Percentiles rank a stretch among this genome's conserved stretches.
Conservation (phyloP, 2,329 filamentous ascomycete genomes). For the Fusarium denticulatum region DNA sequence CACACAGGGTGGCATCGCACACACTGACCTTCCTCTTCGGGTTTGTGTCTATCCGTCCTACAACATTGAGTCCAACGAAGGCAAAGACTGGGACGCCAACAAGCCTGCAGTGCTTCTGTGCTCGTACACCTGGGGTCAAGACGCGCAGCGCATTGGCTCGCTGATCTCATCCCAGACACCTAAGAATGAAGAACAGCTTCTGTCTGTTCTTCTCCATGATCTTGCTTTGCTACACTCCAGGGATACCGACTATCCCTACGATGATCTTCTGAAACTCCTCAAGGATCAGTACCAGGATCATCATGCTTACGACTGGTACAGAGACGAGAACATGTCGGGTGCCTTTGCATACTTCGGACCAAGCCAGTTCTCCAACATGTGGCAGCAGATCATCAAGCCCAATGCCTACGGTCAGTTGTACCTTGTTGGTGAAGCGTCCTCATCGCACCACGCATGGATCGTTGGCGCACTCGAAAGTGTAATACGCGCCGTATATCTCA, state of each 20-base stretch:
- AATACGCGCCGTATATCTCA: slow-evolving; percentile 23
- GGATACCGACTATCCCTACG: background rate
- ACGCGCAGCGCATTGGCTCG: slow-evolving; percentile 28
- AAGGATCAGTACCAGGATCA: slow-evolving; percentile 21
- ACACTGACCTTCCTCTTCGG: slow-evolving; percentile 45
- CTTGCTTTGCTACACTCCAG: slow-evolving; percentile 23
- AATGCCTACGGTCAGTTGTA: slow-evolving; percentile 35
- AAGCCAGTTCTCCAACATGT: slow-evolving; percentile 36
- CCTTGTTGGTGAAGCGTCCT: slow-evolving; percentile 34
- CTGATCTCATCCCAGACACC: slow-evolving; percentile 20
- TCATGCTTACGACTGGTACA: slow-evolving; percentile 36
- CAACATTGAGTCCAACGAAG: slow-evolving; percentile 18
- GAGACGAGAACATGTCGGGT: slow-evolving; percentile 36
- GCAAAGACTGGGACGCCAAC: background rate
- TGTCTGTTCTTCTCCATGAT: slow-evolving; percentile 18
- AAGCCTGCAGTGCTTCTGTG: slow-evolving; percentile 33
- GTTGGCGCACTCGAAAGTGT: slow-evolving; percentile 37
- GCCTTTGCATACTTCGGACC: slow-evolving; percentile 38
- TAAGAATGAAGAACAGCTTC: slow-evolving; percentile 20
- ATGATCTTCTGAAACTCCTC: background rate
- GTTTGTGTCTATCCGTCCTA: slow-evolving; percentile 49
- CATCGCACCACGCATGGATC: slow-evolving; percentile 35
- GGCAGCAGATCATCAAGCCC: slow-evolving; percentile 37
- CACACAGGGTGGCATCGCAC: slow-evolving; percentile 4
- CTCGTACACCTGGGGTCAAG: slow-evolving; percentile 36